phyloP scores from a whole-genome alignment of 2,329 filamentous ascomycete genomes.

The Colletotrichum magnum region DNA sequence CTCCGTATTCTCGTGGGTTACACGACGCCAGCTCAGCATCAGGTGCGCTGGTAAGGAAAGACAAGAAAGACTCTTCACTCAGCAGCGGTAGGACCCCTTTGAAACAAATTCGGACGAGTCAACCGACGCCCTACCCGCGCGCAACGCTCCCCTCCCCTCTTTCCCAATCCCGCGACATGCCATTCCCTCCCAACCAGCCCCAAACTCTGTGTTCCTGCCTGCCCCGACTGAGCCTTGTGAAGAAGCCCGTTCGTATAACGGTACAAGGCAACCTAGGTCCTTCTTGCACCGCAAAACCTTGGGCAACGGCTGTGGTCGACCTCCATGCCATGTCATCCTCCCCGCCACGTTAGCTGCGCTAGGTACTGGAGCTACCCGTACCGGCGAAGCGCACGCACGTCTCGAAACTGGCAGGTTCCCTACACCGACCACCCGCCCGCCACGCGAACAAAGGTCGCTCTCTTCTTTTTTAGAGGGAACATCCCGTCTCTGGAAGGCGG shows the following conservation, averaged over 20 bases:
- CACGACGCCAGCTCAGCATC: no score
- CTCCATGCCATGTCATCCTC: no score
- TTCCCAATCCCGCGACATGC: not conserved
- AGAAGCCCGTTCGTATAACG: no score
- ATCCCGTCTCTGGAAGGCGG: conserved; percentile 24
- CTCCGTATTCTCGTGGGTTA: no score
- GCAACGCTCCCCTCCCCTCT: not conserved
- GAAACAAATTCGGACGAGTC: conserved; percentile 35
- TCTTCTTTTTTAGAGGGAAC: conserved; percentile 20
- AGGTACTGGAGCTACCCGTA: no score
- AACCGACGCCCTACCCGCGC: conserved; percentile 30
- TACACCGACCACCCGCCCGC: conserved; percentile 26
- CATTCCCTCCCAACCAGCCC: not conserved
- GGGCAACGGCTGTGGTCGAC: no score
- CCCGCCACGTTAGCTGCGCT: no score
- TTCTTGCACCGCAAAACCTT: no score
- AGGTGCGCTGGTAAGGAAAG: no score
- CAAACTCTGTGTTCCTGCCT: conserved; percentile 5
- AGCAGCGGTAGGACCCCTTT: not conserved
- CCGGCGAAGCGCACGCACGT: not conserved
- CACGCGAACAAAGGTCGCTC: not conserved
- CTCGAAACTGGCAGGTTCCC: not conserved
- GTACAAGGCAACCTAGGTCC: no score
- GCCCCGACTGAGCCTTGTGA: not conserved
- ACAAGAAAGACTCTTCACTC: not conserved